These are phyloP conservation scores for Hypoxylon sp. DNA, from an alignment of 2,329 filamentous ascomycete species.

Conservation along the genomic window DNA sequence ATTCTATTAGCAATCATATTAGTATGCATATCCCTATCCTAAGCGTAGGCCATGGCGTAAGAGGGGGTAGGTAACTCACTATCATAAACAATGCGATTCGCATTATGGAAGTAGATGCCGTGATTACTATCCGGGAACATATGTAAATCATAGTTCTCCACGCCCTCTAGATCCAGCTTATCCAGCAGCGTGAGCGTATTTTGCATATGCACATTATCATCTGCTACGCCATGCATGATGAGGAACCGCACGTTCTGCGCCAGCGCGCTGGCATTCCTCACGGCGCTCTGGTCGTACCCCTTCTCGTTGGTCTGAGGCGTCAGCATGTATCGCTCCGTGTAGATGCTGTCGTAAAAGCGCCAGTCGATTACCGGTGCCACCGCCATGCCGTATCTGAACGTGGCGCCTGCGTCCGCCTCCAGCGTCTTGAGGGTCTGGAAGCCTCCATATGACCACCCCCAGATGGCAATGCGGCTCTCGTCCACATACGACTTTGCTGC, in stretches of 20 bases:
- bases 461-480: conserved; percentile 85
- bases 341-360: conserved; percentile 94
- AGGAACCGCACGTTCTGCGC: conserved; percentile 86
- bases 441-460: conserved; percentile 98
- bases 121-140: conserved; percentile 98
- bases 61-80: conserved; percentile 72
- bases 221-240: conserved; percentile 94
- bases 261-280: conserved; percentile 82
- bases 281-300: conserved; percentile 83
- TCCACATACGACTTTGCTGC: conserved; percentile 87
- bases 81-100: conserved; percentile 90
- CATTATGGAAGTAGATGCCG: conserved; percentile 94
- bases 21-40: conserved; percentile 4
- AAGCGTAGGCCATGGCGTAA: neutral
- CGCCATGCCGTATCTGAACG: conserved; percentile 97
- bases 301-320: conserved; percentile 84
- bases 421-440: conserved; percentile 96
- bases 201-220: conserved; percentile 98
- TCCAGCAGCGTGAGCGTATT: conserved; percentile 92
- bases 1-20: conserved; percentile 68
- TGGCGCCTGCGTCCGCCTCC: conserved; percentile 88
- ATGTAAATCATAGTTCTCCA: conserved; percentile 97
- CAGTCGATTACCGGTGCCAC: conserved; percentile 99
- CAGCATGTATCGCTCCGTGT: conserved; percentile 98
- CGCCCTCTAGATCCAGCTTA: conserved; percentile 81